phyloP scores from a whole-genome alignment of 2,329 filamentous ascomycete species.

The Achaetomium macrosporum region DNA sequence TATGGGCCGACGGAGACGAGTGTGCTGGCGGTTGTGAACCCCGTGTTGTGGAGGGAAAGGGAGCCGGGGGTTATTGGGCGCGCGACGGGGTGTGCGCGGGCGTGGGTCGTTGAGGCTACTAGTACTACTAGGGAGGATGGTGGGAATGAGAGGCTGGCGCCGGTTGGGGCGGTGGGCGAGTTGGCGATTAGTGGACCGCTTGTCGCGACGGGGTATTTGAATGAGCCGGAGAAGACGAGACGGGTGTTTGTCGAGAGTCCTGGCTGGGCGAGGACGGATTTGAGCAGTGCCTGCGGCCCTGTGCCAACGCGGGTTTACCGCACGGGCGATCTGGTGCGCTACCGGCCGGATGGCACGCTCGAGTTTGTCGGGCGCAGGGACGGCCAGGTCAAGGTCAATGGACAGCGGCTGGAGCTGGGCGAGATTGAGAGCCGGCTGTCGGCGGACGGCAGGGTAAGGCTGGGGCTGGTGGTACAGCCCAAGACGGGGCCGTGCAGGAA shows the following conservation, averaged over 20 bases:
- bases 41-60: conserved; percentile 13
- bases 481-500: conserved; percentile 17
- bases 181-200: conserved; percentile 20
- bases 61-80: conserved; percentile 30
- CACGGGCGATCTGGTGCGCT: conserved; percentile 39
- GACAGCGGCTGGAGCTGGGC: conserved; percentile 44
- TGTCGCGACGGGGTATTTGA: conserved; percentile 19
- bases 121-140: conserved; percentile 18
- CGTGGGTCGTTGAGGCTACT: conserved; percentile 33
- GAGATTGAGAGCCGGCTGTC: conserved; percentile 23
- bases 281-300: conserved; percentile 18
- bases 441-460: conserved; percentile 12
- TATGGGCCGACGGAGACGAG: conserved; percentile 23
- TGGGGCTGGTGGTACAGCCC: conserved; percentile 21
- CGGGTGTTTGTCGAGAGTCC: conserved; percentile 40
- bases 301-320: conserved; percentile 34
- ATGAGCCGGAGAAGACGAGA: conserved; percentile 35
- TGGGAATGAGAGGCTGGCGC: conserved; percentile 19
- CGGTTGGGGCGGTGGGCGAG: conserved; percentile 22
- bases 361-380: conserved; percentile 44
- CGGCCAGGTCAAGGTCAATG: conserved; percentile 48
- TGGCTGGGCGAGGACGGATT: conserved; percentile 29
- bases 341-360: conserved; percentile 31
- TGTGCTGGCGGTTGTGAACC: conserved; percentile 19
- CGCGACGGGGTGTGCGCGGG: conserved; percentile 1